Evolutionary conservation across 176 grass and related monocot species (phyloP).

Genomic region (Carex parvula): DNA sequence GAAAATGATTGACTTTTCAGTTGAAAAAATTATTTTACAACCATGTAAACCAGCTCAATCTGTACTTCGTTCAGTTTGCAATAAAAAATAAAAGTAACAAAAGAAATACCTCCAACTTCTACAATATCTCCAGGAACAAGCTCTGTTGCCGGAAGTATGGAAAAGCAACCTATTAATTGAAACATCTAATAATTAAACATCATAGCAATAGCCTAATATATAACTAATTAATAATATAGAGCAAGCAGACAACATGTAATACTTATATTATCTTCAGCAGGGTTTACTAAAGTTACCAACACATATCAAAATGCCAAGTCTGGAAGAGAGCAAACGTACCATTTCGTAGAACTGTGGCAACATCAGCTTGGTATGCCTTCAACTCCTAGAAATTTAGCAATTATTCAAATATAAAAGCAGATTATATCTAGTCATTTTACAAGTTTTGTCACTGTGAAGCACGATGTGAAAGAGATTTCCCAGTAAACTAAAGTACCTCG

Average conservation of each 20-base stretch:
- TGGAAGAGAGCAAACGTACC: conserved; percentile 37
- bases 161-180: conserved; percentile 78
- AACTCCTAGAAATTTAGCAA: conserved; percentile 61
- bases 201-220: background rate
- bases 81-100: background rate
- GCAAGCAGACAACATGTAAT: background rate
- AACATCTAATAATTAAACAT: background rate
- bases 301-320: background rate
- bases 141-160: conserved; percentile 92
- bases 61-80: background rate
- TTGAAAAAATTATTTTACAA: conserved; percentile 10
- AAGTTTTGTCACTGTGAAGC: background rate
- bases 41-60: background rate
- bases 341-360: conserved; percentile 90
- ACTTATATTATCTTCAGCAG: background rate
- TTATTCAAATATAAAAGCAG: conserved; percentile 30
- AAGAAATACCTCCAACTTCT: conserved; percentile 87
- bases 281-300: background rate
- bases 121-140: conserved; percentile 99
- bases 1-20: background rate
- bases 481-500: conserved; percentile 45
- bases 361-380: conserved; percentile 96
- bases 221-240: background rate
- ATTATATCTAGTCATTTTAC: conserved; percentile 4
- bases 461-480: background rate